Base-by-base conservation (phyloP, 2,329 filamentous ascomycete species). In the Pseudocercospora crystallina region DNA sequence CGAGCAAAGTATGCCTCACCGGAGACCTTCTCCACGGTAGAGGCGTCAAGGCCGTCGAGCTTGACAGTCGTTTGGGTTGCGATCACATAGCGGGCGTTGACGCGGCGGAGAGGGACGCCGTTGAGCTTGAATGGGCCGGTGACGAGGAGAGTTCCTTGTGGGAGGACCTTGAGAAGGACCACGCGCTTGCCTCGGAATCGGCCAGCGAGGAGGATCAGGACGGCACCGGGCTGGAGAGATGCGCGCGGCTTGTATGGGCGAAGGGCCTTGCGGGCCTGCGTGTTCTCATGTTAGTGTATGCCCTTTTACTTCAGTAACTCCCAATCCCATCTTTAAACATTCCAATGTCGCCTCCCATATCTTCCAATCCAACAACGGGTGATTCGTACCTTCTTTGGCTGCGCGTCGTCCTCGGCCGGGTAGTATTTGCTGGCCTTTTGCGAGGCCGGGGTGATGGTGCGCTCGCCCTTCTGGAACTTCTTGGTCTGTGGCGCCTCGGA, bases 81-180 rank as follows among this genome's bases (percentile, higher is more conserved):
- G 75, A 95, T 95, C 73, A 95, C 89, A 79, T 94, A 95, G 78
- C 89, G 86, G 74, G 89, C 82, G 81, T 95, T 95, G 75, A 95
- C 89, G 77, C 81, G 85, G 80, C 94, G 87, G 72, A 99, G 87
- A 68, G 94, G 94, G 65, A 99, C 94, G 78, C 94, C 94, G 82
- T 99, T 99, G 81, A 99, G 87, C 87, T 97, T 99, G 89, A 97
- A 99, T 75, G 94, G 94, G 71, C 94, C 94, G 74, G 94, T 99
- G 71, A 99, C 90, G 76, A 99, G 90, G 76, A 99, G 90, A 65
- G 96, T 90, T 80, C 94, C 94, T 82, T 96, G 90, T 73, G 89
- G 83, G 73, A 99, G 91, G 78, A 87, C 84, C 86, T 97, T 97
- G 76, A 99, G 88, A 80, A 97, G 90, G 72, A 99, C 83, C 72